Evolutionary conservation across 352 stramenopile species (phyloP), one percentile per base, ranked within the genome.

Genomic region (Ochromonadaceae sp.): DNA sequence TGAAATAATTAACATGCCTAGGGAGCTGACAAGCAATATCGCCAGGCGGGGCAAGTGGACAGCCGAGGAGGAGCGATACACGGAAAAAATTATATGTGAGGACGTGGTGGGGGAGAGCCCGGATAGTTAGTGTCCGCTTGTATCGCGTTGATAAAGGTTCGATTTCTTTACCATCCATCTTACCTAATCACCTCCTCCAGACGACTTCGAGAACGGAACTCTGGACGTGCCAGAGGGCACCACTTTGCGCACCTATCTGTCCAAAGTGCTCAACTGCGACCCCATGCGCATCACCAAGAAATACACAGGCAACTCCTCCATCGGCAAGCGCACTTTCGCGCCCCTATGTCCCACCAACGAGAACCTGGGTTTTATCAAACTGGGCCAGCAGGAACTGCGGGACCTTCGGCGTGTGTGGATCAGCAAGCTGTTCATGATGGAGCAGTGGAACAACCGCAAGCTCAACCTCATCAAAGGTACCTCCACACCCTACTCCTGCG

Each of bases 271-370:
- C 1, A 79, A 84, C 52, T 95, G 87, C 68, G 85, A 93, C 74
- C 85, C 86, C 2, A 94, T 94, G 86, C 70, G 87, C 3, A 93
- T 95, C 52, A 92, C 85, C 4, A 94, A 95, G 73, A 95, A 95
- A 69, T 92, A 88, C 60, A 81, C 82, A 10, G 83, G 83, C 17
- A 76, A 74, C 44, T 75, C 73, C 40, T 88, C 78, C 68, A 71
- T 92, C 3, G 81, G 81, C 2, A 84, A 86, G 67, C 59, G 69
- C 5, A 69, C 78, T 4, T 77, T 78, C 49, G n/a, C n/a, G n/a
- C n/a, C n/a, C n/a, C n/a, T n/a, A n/a, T n/a, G n/a, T n/a, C n/a
- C n/a, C n/a, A n/a, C n/a, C n/a, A n/a, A n/a, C n/a, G n/a, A n/a
- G n/a, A n/a, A n/a, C n/a, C n/a, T n/a, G n/a, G n/a, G n/a, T n/a